phyloP scores from a whole-genome alignment of 345 rosid genomes.

The Stellera chamaejasme region DNA sequence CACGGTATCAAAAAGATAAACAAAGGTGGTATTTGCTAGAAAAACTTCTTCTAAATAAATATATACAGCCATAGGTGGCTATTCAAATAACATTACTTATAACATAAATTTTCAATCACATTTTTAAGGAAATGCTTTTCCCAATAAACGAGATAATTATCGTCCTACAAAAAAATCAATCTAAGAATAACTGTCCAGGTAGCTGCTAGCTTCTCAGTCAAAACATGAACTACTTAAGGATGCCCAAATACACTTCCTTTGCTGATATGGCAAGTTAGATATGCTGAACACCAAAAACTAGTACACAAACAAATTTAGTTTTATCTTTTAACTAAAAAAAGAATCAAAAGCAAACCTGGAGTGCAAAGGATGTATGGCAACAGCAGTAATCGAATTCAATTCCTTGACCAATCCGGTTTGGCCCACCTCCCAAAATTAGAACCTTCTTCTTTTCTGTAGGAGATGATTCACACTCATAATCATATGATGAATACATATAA shows the following conservation, averaged over 20 bases:
- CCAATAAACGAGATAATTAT: background rate
- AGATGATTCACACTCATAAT: conserved; percentile 87
- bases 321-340: too few species aligned
- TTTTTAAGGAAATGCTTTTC: too few species aligned
- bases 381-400: conserved; percentile 99
- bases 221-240: background rate
- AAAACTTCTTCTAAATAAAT: too few species aligned
- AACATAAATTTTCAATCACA: too few species aligned
- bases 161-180: conserved; percentile 1
- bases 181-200: background rate
- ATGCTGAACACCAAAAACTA: background rate
- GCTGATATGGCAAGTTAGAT: background rate
- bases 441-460: conserved; percentile 71
- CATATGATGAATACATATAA: conserved; percentile 94
- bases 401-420: conserved; percentile 96
- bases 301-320: background rate
- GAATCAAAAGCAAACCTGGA: conserved; percentile 56
- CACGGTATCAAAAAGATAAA: background rate
- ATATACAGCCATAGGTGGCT: too few species aligned
- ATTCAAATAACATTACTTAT: too few species aligned
- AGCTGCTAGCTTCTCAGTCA: background rate
- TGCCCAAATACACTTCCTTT: too few species aligned
- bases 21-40: too few species aligned
- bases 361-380: conserved; percentile 91
- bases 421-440: conserved; percentile 97